phyloP scores from a whole-genome alignment of 768 basidiomycete genomes.

The Tubosaeta sp. region DNA sequence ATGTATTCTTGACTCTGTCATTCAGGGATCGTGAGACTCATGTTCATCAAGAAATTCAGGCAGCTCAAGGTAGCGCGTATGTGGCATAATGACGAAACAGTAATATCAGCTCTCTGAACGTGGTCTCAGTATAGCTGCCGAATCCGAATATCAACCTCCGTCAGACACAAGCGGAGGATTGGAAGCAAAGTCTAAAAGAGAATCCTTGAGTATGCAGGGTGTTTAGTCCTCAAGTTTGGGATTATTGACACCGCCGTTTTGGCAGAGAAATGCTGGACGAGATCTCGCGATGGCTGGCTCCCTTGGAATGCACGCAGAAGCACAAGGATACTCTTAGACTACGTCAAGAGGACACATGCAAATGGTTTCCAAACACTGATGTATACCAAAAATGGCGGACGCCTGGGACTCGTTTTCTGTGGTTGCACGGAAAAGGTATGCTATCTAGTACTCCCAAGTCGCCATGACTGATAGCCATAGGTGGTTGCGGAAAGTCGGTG shows the following conservation, averaged over 20 bases:
- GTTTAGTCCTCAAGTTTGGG: background rate
- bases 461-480: background rate
- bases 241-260: background rate
- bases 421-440: conserved; percentile 2
- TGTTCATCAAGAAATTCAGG: background rate
- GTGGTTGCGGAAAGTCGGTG: conserved; percentile 3
- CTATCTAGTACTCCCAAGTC: background rate
- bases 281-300: background rate
- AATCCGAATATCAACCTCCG: background rate
- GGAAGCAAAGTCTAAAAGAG: background rate
- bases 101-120: background rate
- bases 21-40: background rate
- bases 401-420: background rate
- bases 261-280: background rate
- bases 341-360: conserved; percentile 3
- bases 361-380: background rate
- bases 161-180: background rate
- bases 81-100: background rate
- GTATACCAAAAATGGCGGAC: background rate
- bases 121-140: no score
- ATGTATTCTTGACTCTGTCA: background rate
- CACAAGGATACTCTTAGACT: background rate
- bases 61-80: background rate
- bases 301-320: background rate
- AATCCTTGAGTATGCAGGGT: background rate